A percentile compares a stretch with the other conserved stretches of the same genome.
Conservation (phyloP, 306 rosid species). For the Crotalaria pallida region DNA sequence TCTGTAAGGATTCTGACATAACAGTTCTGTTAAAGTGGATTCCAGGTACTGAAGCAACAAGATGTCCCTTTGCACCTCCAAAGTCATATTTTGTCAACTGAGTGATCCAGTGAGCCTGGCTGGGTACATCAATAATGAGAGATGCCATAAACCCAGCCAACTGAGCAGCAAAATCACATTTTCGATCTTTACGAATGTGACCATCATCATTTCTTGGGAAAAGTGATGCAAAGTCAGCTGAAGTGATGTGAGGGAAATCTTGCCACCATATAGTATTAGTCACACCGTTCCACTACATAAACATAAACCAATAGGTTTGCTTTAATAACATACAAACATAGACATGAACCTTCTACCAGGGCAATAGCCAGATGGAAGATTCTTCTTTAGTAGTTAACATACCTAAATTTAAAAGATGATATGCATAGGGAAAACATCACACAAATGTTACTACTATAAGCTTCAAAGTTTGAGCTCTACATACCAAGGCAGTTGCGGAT, state of each 20-base stretch:
- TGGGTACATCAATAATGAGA: constrained; percentile 62
- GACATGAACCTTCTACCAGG: neutral
- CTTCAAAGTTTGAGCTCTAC: neutral
- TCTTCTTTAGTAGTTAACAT: constrained; percentile 1
- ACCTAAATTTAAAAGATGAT: constrained; percentile 2
- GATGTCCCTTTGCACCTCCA: constrained; percentile 61
- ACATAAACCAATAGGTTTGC: constrained; percentile 14
- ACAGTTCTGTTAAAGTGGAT: constrained; percentile 48
- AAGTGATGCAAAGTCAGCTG: constrained; percentile 52
- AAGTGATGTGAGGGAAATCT: constrained; percentile 55
- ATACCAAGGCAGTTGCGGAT: neutral
- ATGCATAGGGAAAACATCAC: neutral
- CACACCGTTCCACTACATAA: constrained; percentile 63
- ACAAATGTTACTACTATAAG: neutral
- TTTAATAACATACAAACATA: constrained; percentile 1
- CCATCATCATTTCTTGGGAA: constrained; percentile 37
- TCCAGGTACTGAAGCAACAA: constrained; percentile 75
- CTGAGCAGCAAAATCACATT: constrained; percentile 67
- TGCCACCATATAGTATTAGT: constrained; percentile 92
- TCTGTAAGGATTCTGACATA: constrained; percentile 27
- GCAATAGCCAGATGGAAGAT: neutral
- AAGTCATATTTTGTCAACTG: constrained; percentile 73
- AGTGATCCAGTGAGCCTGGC: constrained; percentile 65
- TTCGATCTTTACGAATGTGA: constrained; percentile 28
- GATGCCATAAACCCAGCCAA: constrained; percentile 85